Evolutionary conservation across 768 basidiomycete genomes (phyloP), one percentile per base, ranked within the genome.

Genomic region (Termitomyces sp.): DNA sequence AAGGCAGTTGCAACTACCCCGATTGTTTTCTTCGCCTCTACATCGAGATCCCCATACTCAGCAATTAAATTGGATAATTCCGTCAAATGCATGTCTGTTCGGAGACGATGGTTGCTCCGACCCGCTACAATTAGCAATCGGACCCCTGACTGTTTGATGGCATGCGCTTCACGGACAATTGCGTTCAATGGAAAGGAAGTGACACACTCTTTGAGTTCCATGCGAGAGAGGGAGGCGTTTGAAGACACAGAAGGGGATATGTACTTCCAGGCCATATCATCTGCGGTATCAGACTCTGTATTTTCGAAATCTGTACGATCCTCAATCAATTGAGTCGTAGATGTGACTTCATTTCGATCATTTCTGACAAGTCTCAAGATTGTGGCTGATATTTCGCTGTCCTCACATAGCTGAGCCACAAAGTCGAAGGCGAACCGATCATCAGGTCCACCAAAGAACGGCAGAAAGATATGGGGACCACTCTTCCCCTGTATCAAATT

Each of bases 381-480:
- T 0, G 90, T 93, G 6, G 92, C 95, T 10, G 75, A 80, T 16
- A 90, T 78, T 58, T 72, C 76, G 7, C 80, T 74, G 61, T 87
- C 87, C 57, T 80, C 74, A 68, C 91, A 95, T 24, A 96, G 74
- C 70, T 95, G 94, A 14, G 87, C 81, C 22, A 91, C 88, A 63
- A 97, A 85, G 38, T 89, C 84, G 32, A 98, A 74, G 0, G 93
- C 92, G 14, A 94, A 77, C 2, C 96, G 80, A 67, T 97, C 95
- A 69, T 98, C 94, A 0, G 92, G 89, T 0, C 96, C 96, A 28
- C 96, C 95, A 68, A 93, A 90, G 81, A 98, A 98, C 0, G 93
- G 91, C 13, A 97, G 66, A 72, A 93, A 90, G 14, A 98, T 63
- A 67, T 92, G 90, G 64, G 84, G 80, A 14, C 65, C 68, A 30